Conservation (phyloP, 345 rosid species). For the Cardiospermum halicacabum region DNA sequence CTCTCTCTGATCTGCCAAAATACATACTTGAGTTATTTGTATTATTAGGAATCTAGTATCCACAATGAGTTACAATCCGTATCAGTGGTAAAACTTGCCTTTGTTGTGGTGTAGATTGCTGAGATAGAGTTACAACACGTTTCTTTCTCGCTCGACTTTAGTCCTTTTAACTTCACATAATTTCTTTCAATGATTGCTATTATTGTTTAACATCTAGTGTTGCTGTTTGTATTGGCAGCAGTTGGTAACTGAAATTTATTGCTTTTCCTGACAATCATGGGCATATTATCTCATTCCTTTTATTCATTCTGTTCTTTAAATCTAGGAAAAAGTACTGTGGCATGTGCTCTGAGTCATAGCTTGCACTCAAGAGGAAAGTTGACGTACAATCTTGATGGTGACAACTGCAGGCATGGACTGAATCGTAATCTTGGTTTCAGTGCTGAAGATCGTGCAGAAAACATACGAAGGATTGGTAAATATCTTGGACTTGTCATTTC, state of each 20-base stretch:
- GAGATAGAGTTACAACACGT: background rate
- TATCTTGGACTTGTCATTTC: background rate
- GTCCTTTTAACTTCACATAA: background rate
- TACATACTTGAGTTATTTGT: background rate
- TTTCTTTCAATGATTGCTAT: background rate
- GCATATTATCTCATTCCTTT: background rate
- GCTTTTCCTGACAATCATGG: background rate
- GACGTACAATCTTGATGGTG: constrained; percentile 73
- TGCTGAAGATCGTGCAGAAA: constrained; percentile 70
- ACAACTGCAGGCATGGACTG: constrained; percentile 77
- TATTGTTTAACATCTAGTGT: background rate
- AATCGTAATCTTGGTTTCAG: constrained; percentile 63
- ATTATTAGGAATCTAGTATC: background rate
- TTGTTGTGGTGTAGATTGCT: background rate
- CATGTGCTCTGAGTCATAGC: constrained; percentile 57
- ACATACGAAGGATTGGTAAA: constrained; percentile 72
- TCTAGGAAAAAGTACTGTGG: constrained; percentile 82
- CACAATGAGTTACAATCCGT: background rate
- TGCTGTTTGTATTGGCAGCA: background rate
- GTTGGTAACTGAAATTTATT: background rate
- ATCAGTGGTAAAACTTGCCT: background rate
- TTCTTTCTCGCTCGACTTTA: background rate
- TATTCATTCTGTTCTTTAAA: background rate
- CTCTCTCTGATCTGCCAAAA: background rate
- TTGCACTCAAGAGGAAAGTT: constrained; percentile 63